Conservation (phyloP, 306 rosid genomes). For the Bauhinia variegata region DNA sequence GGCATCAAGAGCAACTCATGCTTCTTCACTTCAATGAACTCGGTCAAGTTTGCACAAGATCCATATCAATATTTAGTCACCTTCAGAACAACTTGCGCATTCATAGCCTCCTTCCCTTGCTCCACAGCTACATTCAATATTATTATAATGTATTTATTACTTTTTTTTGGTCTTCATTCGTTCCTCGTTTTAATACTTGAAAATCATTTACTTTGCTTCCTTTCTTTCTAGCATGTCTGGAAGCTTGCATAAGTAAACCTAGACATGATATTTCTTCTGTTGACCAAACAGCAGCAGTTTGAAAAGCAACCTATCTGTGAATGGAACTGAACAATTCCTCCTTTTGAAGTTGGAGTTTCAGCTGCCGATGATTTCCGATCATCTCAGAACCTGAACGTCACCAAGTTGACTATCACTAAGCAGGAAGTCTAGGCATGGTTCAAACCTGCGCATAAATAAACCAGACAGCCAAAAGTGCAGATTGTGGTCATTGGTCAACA, state of each 20-base stretch:
- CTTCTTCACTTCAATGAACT: neutral
- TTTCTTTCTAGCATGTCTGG: neutral
- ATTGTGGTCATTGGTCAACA: constrained; percentile 22
- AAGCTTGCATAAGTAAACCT: no score
- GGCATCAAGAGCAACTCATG: neutral
- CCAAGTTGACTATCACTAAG: neutral
- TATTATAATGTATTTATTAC: neutral
- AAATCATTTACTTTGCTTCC: neutral
- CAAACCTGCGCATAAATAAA: constrained; percentile 2
- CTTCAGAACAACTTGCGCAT: neutral
- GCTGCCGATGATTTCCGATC: constrained; percentile 6
- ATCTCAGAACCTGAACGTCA: constrained; percentile 16
- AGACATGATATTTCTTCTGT: neutral
- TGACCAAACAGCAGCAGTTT: neutral
- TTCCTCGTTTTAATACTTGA: neutral
- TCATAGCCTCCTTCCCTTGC: neutral
- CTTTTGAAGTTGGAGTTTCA: neutral
- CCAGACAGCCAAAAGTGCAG: constrained; percentile 8
- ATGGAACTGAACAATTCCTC: neutral
- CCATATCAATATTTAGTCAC: neutral
- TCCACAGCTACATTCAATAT: constrained; percentile 6
- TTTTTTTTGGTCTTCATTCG: neutral
- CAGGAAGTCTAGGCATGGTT: neutral
- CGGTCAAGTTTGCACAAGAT: neutral
- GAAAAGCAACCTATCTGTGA: neutral